These are phyloP conservation scores for Thielaviopsis ethacetica DNA, from an alignment of 2,329 filamentous ascomycete species.

Conservation along the genomic window DNA sequence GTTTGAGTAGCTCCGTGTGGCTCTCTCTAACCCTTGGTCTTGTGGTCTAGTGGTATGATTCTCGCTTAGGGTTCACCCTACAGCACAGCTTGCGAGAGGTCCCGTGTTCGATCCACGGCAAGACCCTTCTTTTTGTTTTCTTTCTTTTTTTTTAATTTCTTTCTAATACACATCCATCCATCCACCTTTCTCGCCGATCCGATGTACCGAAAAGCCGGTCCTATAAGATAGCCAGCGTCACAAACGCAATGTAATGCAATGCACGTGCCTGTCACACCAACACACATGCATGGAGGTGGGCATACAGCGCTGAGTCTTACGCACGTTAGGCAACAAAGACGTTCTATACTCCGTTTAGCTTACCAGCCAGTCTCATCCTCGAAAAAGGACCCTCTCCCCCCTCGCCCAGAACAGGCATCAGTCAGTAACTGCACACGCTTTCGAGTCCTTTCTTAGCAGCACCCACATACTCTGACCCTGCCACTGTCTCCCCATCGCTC, in stretches of 20 bases:
- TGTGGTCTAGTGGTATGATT: conserved; percentile 55
- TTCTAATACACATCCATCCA: too few species aligned
- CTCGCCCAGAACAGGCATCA: too few species aligned
- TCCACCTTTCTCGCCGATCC: not conserved
- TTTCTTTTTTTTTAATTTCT: too few species aligned
- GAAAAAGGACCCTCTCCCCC: too few species aligned
- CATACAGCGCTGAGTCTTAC: too few species aligned
- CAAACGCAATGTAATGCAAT: not conserved
- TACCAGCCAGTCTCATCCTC: too few species aligned
- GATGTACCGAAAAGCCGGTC: not conserved
- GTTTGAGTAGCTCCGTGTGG: too few species aligned
- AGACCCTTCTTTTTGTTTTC: conserved; percentile 18
- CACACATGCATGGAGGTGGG: too few species aligned
- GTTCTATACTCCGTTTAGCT: too few species aligned
- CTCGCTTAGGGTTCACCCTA: conserved; percentile 44
- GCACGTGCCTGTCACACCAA: not conserved
- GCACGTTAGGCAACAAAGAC: too few species aligned
- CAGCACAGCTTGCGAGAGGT: conserved; percentile 26
- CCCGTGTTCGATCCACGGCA: conserved; percentile 31
- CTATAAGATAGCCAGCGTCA: not conserved
- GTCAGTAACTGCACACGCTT: not conserved
- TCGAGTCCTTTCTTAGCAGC: not conserved
- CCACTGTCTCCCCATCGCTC: not conserved
- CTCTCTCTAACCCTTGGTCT: conserved; percentile 19
- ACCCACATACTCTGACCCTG: not conserved